These are phyloP conservation scores for Aspergillus latus DNA, from an alignment of 2,329 filamentous ascomycete species.

Conservation along the genomic window DNA sequence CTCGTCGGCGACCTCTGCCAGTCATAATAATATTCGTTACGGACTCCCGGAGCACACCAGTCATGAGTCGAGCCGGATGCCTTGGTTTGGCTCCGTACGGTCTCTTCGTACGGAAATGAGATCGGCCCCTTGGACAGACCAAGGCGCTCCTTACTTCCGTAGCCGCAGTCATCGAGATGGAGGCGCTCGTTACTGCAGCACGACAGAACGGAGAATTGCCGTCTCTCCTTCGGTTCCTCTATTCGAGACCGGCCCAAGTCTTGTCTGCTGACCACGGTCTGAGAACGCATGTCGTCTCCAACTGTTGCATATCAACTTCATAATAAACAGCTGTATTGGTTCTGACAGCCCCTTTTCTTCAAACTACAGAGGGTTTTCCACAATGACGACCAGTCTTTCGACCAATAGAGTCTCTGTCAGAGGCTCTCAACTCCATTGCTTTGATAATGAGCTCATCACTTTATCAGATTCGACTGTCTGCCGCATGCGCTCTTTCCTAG, in stretches of 20 bases:
- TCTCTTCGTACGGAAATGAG: conserved; percentile 16
- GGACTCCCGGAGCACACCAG: background rate
- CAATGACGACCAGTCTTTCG: conserved; percentile 12
- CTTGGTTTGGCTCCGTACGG: background rate
- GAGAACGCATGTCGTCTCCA: background rate
- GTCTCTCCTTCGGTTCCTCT: conserved; percentile 10
- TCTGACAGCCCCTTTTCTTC: conserved; percentile 6
- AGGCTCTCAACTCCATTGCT: background rate
- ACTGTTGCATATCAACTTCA: background rate
- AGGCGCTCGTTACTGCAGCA: background rate
- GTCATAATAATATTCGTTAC: background rate
- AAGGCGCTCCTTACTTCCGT: conserved; percentile 11
- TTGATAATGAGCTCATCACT: conserved; percentile 5
- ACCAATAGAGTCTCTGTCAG: conserved; percentile 11
- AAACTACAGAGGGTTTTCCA: conserved; percentile 3
- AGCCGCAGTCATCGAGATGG: conserved; percentile 7
- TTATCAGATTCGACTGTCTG: background rate
- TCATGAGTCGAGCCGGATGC: background rate
- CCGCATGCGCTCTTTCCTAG: conserved; percentile 5
- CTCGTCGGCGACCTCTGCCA: background rate
- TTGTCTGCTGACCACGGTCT: background rate
- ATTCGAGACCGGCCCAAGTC: conserved; percentile 3
- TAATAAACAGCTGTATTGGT: background rate
- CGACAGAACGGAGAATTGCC: conserved; percentile 9
- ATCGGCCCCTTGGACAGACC: conserved; percentile 14